phyloP scores from a whole-genome alignment of 805 yeast species.

The Blastobotrys robertii region DNA sequence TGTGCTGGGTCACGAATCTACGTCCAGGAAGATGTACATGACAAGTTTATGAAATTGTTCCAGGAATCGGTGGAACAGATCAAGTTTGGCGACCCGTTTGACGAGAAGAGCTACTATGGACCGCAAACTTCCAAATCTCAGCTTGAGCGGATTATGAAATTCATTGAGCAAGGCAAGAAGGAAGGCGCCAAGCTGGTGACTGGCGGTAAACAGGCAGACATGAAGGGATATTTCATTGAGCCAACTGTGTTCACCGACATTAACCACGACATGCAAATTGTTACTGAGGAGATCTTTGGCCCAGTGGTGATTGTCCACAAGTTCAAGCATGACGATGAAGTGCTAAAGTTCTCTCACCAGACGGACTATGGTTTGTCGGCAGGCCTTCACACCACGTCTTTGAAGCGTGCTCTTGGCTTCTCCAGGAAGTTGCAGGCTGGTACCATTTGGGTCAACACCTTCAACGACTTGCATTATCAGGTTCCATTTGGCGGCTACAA shows the following conservation, averaged over 20 bases:
- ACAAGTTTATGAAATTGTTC: slow-evolving; percentile 52
- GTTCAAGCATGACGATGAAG: slow-evolving; percentile 59
- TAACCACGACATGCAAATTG: slow-evolving; percentile 50
- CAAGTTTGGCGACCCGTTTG: slow-evolving; percentile 63
- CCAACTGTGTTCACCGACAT: slow-evolving; percentile 73
- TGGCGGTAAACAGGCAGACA: slow-evolving; percentile 54
- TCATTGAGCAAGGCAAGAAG: slow-evolving; percentile 61
- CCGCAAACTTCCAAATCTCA: slow-evolving; percentile 78
- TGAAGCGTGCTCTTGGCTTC: slow-evolving; percentile 50
- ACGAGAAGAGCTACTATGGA: slow-evolving; percentile 65
- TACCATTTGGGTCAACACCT: slow-evolving; percentile 56
- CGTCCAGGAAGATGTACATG: slow-evolving; percentile 75
- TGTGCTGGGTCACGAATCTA: slow-evolving; percentile 87
- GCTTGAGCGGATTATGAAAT: slow-evolving; percentile 59
- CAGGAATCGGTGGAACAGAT: slow-evolving; percentile 38
- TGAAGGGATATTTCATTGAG: slow-evolving; percentile 53
- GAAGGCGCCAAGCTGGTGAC: slow-evolving; percentile 76
- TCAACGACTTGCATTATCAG: slow-evolving; percentile 50
- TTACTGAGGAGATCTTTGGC: slow-evolving; percentile 77
- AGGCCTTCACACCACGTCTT: slow-evolving; percentile 60
- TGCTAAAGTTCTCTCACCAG: slow-evolving; percentile 53
- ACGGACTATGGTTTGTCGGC: slow-evolving; percentile 74
- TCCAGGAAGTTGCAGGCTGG: slow-evolving; percentile 56
- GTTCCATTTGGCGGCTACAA: slow-evolving; percentile 78
- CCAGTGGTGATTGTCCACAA: slow-evolving; percentile 65